Base-by-base conservation (phyloP, 305 asterid species). In the Fraxinus paxiana region DNA sequence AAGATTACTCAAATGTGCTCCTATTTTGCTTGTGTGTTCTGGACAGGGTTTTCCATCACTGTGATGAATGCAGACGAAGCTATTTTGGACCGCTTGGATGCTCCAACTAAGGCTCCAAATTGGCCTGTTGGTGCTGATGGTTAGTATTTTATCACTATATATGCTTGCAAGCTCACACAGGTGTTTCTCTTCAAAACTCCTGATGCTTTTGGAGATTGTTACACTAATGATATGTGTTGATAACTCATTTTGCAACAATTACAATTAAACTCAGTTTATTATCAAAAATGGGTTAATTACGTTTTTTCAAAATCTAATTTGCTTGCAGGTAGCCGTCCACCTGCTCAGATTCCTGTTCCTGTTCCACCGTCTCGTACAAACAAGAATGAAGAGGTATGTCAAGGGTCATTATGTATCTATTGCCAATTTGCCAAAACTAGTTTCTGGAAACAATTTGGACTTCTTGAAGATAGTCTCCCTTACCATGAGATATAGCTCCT, bases 121-220 rank as follows among this genome's bases (percentile, higher is more conserved):
- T 96, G 99, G 99, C 99, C 99, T 67, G 98, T 96, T 82, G 96
- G 92, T 83, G 87, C 85, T 84, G 98, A 89, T 83, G 97, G 99
- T 95, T 73, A 86, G 96, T 90, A 31, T 71, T 72, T 71, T 79
- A 33, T 76, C 77, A 51, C 83, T 80, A 41, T 80, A 77, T 72
- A 70, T 84, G 61, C 69, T 51, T 56, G 41, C 63, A 22, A 6
- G 70, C 72, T 71, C 33, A 63, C n/a, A 18, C 15, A 48, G 73
- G 38, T 31, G 4, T 41, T 12, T 74, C 43, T 43, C 20, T 65
- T 84, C 83, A 15, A 24, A 75, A 75, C 59, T 69, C 65, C 54
- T 41, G 15, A 43, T 76, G 73, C 22, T 41, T 48, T 43, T 28
- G 65, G 76, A 73, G 24, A 79, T 28, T 71, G 18, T 67, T 26